A percentile compares a stretch with the other conserved stretches of the same genome.
phyloP scores from a whole-genome alignment of 1,139 yeast species.

The Protomyces inouyei region DNA sequence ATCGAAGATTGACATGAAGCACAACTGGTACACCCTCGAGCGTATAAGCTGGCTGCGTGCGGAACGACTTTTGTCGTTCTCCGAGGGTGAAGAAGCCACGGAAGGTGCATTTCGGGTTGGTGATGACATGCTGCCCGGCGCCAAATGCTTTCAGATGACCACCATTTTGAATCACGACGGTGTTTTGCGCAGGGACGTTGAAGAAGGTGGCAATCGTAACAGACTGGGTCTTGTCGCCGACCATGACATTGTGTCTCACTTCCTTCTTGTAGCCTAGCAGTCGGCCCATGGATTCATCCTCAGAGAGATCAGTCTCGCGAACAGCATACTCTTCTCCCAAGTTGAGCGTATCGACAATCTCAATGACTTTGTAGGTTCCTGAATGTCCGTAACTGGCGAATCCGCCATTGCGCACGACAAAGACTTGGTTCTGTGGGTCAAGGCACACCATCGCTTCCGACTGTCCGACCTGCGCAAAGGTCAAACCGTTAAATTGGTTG shows the following conservation, averaged over 20 bases:
- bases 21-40: conserved; percentile 21
- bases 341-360: conserved; percentile 18
- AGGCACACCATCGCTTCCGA: conserved; percentile 21
- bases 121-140: conserved; percentile 19
- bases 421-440: conserved; percentile 15
- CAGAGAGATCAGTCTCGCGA: conserved; percentile 2
- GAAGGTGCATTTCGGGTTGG: conserved; percentile 10
- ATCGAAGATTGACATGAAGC: conserved; percentile 18
- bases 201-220: conserved; percentile 16
- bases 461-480: conserved; percentile 22
- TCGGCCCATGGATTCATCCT: neutral
- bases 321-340: conserved; percentile 18
- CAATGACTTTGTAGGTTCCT: conserved; percentile 12
- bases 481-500: conserved; percentile 8
- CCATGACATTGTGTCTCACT: conserved; percentile 3
- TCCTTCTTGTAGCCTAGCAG: conserved; percentile 22
- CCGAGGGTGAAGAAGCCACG: conserved; percentile 22
- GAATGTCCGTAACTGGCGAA: conserved; percentile 14
- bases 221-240: conserved; percentile 1
- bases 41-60: conserved; percentile 18
- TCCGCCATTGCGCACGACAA: conserved; percentile 17
- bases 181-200: conserved; percentile 19
- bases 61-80: conserved; percentile 17
- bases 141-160: neutral
- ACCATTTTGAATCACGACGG: conserved; percentile 17